A percentile compares a stretch with the other conserved stretches of the same genome.
Evolutionary conservation across 805 yeast species (phyloP).

Genomic region (Candida cerambycidarum): DNA sequence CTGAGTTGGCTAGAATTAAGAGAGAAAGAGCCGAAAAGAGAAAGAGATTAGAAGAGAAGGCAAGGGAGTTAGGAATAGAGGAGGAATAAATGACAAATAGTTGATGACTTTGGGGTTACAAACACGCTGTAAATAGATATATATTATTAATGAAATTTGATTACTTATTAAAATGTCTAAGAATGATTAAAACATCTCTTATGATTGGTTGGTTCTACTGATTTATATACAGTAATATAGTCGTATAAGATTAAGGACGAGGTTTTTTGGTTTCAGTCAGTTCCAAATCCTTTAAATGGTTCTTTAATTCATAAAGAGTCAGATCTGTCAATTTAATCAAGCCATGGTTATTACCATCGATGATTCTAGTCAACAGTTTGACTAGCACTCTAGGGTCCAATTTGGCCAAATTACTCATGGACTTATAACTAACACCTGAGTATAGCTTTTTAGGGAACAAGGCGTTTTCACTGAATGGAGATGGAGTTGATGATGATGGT

Average conservation of each 20-base stretch:
- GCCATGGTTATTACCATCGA: slow-evolving; percentile 21
- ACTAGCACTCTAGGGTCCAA: slow-evolving; percentile 14
- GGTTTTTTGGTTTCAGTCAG: not conserved
- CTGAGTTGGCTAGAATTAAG: slow-evolving; percentile 85
- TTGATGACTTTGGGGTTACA: not conserved
- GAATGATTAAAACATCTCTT: too few species aligned
- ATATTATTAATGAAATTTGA: not conserved
- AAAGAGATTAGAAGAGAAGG: slow-evolving; percentile 67
- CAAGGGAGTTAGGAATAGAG: slow-evolving; percentile 64
- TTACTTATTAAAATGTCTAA: too few species aligned
- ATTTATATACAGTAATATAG: not conserved
- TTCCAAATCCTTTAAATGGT: slow-evolving; percentile 17
- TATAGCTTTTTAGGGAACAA: slow-evolving; percentile 7
- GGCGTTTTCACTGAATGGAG: slow-evolving; percentile 11
- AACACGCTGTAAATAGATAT: not conserved
- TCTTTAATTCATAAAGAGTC: slow-evolving; percentile 28
- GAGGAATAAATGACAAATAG: slow-evolving; percentile 10
- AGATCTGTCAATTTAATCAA: slow-evolving; percentile 19
- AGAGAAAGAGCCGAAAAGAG: slow-evolving; percentile 74
- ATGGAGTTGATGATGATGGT: slow-evolving; percentile 15
- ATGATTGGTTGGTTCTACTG: too few species aligned
- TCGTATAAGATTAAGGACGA: not conserved
- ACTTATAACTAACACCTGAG: slow-evolving; percentile 13
- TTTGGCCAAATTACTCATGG: slow-evolving; percentile 5
- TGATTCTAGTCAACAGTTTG: slow-evolving; percentile 16